Conservation (phyloP, 2,329 filamentous ascomycete species). For the Aspergillus sp. region DNA sequence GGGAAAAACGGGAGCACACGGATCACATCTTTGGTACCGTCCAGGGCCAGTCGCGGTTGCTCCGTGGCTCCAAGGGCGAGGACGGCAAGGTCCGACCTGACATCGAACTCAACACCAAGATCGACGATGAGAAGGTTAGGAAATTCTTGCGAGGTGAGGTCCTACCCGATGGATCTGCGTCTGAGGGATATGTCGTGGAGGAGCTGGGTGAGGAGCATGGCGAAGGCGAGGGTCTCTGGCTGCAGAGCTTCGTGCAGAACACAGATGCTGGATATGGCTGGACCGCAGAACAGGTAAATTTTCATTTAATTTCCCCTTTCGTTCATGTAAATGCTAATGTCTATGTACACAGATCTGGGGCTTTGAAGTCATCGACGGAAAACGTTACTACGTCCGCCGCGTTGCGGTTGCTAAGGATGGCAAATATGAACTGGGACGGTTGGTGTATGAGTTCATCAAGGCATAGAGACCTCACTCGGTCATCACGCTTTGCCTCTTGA, state of each 20-base stretch:
- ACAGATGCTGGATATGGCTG: slow-evolving; percentile 40
- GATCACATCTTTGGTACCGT: slow-evolving; percentile 79
- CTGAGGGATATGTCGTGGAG: slow-evolving; percentile 57
- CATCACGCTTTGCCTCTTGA: too few species aligned
- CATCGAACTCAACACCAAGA: slow-evolving; percentile 33
- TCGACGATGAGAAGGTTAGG: slow-evolving; percentile 33
- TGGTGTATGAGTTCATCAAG: slow-evolving; percentile 35
- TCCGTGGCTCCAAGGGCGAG: slow-evolving; percentile 32
- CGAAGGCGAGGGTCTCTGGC: slow-evolving; percentile 37
- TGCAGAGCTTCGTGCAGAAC: slow-evolving; percentile 50
- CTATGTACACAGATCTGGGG: slow-evolving; percentile 38
- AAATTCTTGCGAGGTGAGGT: slow-evolving; percentile 37
- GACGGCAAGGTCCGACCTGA: slow-evolving; percentile 33
- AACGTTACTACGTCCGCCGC: slow-evolving; percentile 39
- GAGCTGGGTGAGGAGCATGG: slow-evolving; percentile 39
- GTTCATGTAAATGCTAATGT: slow-evolving; percentile 1
- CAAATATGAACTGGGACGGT: slow-evolving; percentile 30
- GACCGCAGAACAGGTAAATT: slow-evolving; percentile 50
- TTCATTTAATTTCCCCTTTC: slow-evolving; percentile 1
- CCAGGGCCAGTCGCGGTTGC: slow-evolving; percentile 54
- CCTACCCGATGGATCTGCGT: slow-evolving; percentile 52
- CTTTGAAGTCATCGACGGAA: slow-evolving; percentile 39
- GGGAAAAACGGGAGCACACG: slow-evolving; percentile 58
- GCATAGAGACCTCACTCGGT: too few species aligned
- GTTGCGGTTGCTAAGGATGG: slow-evolving; percentile 36